Evolutionary conservation across 2,329 filamentous ascomycete genomes (phyloP), one percentile per base, ranked within the genome.

Genomic region (Calycina herbarum): DNA sequence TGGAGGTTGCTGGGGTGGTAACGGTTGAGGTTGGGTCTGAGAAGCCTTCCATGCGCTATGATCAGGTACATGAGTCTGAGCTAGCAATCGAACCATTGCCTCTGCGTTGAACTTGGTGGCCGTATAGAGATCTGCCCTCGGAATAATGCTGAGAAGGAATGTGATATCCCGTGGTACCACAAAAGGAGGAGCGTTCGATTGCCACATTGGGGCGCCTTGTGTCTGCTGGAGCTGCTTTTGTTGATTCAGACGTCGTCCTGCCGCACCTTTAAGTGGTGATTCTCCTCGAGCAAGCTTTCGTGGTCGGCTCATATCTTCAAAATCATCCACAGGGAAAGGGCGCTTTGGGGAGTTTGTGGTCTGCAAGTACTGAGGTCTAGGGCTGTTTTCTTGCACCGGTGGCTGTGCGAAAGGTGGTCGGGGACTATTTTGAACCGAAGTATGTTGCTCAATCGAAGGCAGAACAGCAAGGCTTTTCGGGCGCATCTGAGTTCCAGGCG

Each of bases 261-360:
- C 93, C 1, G 92, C 92, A 15, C 93, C 93, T 77, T 98, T 99
- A 45, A 98, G 83, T 0, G 96, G 95, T 5, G 94, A 98, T 64
- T 92, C 93, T n/a, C 90, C 94, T 57, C 96, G 88, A 3, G 45
- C 59, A 89, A 97, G 85, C 77, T 98, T 97, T 71, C 94, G 91
- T 0, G 93, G 92, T 24, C 91, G 89, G 70, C 87, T 87, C 45
- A 84, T 80, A 63, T 89, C 87, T 67, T 92, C 89, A 6, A 82
- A 83, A 51, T 97, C 93, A 66, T 94, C 91, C 2, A 78, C 77
- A 17, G 69, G 74, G 62, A 76, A 74, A 15, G 75, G 75, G n/a
- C 78, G 76, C 66, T 80, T 79, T n/a, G 78, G 78, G 27, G 77
- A 79, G 60, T 74, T 74, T 17, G 69, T 75, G 20, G 65, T 64